Evolutionary conservation across 2,329 filamentous ascomycete species (phyloP), one percentile per base, ranked within the genome.

Genomic region (Ophiostoma montium): DNA sequence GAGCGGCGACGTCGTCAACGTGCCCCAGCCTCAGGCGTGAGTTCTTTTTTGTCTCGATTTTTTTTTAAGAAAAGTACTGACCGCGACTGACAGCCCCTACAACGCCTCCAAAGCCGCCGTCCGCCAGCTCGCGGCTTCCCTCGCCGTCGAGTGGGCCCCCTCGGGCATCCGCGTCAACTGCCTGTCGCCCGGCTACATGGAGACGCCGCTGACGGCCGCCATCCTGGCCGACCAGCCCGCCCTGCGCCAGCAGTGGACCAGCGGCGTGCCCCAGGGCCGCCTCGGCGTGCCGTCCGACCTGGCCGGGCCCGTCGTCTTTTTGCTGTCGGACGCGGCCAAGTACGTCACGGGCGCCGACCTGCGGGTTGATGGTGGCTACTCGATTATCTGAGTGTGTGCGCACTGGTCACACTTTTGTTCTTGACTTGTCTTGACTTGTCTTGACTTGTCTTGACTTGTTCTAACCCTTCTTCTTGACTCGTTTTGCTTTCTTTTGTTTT

Each of bases 111-210:
- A 96, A 68, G 90, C 92, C 33, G 92, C 86, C 11, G 84, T 96
- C 42, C 76, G 89, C 54, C 90, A 96, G 66, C 68, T 96, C 53
- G 88, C 87, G 12, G 77, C 85, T 35, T 92, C 84, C 55, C 73
- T 95, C 58, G 89, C 89, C 33, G 89, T 95, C 46, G 92, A 96
- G 66, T 96, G 92, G 90, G 88, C 90, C 0, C 74, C 81, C 57
- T 79, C 82, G 35, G 82, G 82, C 57, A 95, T 96, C 61, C 79
- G 90, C 33, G 90, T 96, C 57, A 96, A 96, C 70, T 92, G 86
- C 66, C 92, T 96, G 63, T 88, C 83, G 30, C 90, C 90, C 0
- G 90, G 92, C 41, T 96, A 96, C 67, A 96, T 96, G 90, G 70
- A 95, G 57, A 95, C 90, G 15, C 85, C 88, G 51, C 69, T 95